These are phyloP conservation scores for Fraxinus americana DNA, from an alignment of 257 asterid genomes.

Conservation along the genomic window DNA sequence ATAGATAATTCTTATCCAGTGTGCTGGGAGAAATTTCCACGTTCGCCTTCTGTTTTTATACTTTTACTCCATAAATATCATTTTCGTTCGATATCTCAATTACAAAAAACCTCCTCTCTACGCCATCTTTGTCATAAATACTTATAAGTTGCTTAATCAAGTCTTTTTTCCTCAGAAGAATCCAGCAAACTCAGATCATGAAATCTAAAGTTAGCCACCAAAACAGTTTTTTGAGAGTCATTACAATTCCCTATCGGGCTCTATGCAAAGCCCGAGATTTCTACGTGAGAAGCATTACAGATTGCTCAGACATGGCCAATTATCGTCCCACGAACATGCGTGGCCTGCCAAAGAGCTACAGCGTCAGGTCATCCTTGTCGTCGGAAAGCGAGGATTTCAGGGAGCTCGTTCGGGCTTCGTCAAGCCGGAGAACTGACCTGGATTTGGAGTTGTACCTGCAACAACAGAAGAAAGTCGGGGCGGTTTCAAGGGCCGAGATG, in stretches of 20 bases:
- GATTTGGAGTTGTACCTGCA: slow-evolving; percentile 32
- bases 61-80: neutral
- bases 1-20: neutral
- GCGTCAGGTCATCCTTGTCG: slow-evolving; percentile 45
- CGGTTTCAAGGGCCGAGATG: slow-evolving; percentile 22
- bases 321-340: neutral
- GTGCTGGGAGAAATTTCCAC: neutral
- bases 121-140: neutral
- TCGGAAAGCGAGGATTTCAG: slow-evolving; percentile 44
- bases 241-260: slow-evolving; percentile 21
- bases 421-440: slow-evolving; percentile 43
- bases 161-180: slow-evolving; percentile 1
- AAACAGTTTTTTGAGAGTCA: neutral
- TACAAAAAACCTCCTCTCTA: neutral
- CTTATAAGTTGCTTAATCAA: neutral
- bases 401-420: slow-evolving; percentile 64
- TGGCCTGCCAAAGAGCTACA: slow-evolving; percentile 41
- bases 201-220: neutral
- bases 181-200: neutral
- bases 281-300: slow-evolving; percentile 43
- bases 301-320: slow-evolving; percentile 11
- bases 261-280: slow-evolving; percentile 39
- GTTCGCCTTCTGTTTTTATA: neutral
- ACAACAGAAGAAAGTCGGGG: slow-evolving; percentile 26
- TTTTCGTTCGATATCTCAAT: neutral